phyloP scores from a whole-genome alignment of 148 eudicot genomes.

The Vaccinium myrtillus region DNA sequence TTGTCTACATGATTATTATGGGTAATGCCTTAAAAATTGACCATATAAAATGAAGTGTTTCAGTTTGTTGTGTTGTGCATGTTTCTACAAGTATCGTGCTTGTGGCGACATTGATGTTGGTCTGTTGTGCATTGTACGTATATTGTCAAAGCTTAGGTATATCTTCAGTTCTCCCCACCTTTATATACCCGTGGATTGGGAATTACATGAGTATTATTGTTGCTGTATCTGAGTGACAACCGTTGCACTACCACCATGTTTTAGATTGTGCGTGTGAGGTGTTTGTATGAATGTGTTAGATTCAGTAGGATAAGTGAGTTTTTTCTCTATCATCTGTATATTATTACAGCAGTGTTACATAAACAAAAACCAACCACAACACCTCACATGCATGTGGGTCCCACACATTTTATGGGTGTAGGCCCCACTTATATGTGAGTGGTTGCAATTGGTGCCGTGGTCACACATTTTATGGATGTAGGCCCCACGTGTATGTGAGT shows the following conservation, averaged over 20 bases:
- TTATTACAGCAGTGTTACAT: neutral
- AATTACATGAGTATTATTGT: neutral
- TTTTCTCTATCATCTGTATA: neutral
- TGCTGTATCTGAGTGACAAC: neutral
- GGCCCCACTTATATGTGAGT: no score
- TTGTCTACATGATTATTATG: conserved; percentile 74
- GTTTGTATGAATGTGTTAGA: neutral
- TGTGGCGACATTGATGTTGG: neutral
- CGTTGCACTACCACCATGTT: neutral
- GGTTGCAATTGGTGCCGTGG: no score
- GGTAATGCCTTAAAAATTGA: conserved; percentile 31
- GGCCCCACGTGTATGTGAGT: no score
- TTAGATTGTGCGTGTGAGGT: neutral
- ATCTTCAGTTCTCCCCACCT: neutral
- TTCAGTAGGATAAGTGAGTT: neutral
- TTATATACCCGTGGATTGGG: neutral
- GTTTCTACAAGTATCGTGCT: neutral
- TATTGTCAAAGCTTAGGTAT: neutral
- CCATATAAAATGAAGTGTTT: neutral
- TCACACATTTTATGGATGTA: no score
- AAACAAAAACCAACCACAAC: no score
- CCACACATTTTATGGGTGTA: no score
- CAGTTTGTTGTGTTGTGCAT: neutral
- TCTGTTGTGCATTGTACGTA: neutral
- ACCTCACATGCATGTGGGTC: no score